Conservation (phyloP, 1,284 basidiomycete genomes). For the Lentinula novae-zelandiae region DNA sequence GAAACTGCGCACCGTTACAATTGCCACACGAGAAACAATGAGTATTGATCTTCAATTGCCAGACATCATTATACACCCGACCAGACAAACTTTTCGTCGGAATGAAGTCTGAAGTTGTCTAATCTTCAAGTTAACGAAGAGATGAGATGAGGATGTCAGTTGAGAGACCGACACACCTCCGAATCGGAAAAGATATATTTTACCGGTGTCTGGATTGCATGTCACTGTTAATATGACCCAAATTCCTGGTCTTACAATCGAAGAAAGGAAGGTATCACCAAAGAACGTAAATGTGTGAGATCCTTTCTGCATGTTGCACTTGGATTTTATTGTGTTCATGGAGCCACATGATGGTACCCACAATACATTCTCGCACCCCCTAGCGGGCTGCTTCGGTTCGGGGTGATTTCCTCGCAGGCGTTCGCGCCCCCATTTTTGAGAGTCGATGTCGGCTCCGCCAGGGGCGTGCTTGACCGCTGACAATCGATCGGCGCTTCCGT, state of each 20-base stretch:
- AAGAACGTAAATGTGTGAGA: slow-evolving; percentile 9
- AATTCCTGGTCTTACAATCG: slow-evolving; percentile 9
- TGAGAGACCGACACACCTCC: background rate
- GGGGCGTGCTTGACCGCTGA: background rate
- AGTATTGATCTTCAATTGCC: slow-evolving; percentile 2
- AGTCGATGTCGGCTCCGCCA: slow-evolving; percentile 7
- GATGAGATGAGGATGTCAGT: no score
- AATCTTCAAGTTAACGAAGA: no score
- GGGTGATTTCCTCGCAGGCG: slow-evolving; percentile 13
- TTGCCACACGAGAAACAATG: no score
- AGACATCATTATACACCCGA: slow-evolving; percentile 14
- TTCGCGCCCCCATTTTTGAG: slow-evolving; percentile 7
- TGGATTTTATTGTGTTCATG: background rate
- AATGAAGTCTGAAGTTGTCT: background rate
- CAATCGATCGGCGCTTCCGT: slow-evolving; percentile 12
- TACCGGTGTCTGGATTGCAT: slow-evolving; percentile 1
- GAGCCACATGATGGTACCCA: slow-evolving; percentile 8
- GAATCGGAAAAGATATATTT: slow-evolving; percentile 13
- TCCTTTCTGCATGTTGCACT: background rate
- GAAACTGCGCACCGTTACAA: no score
- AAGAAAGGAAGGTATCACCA: slow-evolving; percentile 13
- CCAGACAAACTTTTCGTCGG: slow-evolving; percentile 2
- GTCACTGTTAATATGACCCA: slow-evolving; percentile 10
- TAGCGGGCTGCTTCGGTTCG: slow-evolving; percentile 10
- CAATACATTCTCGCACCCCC: slow-evolving; percentile 12